Base-by-base conservation (phyloP, 1,139 yeast species). In the Kurtzmaniella natalensis region DNA sequence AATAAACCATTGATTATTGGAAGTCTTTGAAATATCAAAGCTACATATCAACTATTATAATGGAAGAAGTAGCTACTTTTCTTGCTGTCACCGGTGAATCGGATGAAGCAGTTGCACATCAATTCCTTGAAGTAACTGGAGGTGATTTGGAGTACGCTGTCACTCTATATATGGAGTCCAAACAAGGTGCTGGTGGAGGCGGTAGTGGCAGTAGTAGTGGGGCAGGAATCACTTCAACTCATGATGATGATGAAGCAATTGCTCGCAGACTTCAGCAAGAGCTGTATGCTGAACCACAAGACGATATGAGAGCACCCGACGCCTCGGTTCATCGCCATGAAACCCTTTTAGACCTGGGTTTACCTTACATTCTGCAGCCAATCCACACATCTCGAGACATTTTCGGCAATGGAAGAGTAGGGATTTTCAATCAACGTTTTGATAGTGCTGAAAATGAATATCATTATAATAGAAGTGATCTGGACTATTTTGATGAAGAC, bases 71-170 rank as follows among this genome's bases (percentile, higher is more conserved):
- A 21, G 80, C 83, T 15, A 77, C 81, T 21, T 92, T 92, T 57
- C 68, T 89, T 53, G 92, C 94, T 23, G 82, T 94, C 37, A 88
- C 98, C 0, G 87, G 87, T 14, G 76, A 76, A 5, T 70, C 78
- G 3, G 94, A 85, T 51, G 70, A 76, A 2, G 70, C 71, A 2
- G 64, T 76, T 20, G 98, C 98, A 2, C 67, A 70, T 40, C 88
- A 81, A 49, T 94, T 82, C 53, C 60, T 94, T 30, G 89, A 82
- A 20, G 78, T 89, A 60, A 75, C 94, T 7, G 89, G 81, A 34
- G 80, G 81, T 37, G 78, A 87, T 51, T 56, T 92, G 30, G 96
- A 89, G 41, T 75, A 79, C 19, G 98, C 98, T 0, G 86, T 94
- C 6, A 78, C 89, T 8, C 63, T 94, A 32, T 94, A 64, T 58